Base-by-base conservation (phyloP, 257 asterid species). In the Nicotiana paniculata region DNA sequence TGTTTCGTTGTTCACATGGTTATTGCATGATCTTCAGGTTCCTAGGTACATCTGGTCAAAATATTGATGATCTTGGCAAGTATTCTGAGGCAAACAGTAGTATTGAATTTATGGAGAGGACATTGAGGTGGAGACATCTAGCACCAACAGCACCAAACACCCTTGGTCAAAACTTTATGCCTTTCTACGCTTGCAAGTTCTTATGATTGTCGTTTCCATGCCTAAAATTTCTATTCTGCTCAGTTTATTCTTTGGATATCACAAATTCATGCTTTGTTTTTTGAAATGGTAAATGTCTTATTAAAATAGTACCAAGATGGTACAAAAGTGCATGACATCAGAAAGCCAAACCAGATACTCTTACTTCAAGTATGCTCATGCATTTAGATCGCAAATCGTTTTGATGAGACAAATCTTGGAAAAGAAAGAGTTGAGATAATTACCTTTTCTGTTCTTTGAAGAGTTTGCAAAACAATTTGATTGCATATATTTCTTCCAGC, bases 81-180 rank as follows among this genome's bases (percentile, higher is more conserved):
- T 94, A 96, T 89, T 90, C 98, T 58, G 92, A 93, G 79, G 98
- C 96, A 18, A 81, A 86, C 64, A 87, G 83, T 85, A 91, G 84
- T 85, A 86, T 93, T 79, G 97, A 85, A 75, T 94, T 92, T 83
- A 76, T 96, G 91, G 99, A 94, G 88, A 91, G 99, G 91, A 94
- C 98, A 58, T 81, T 96, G 90, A 90, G 91, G 91, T 96, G 99
- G 98, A 91, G 99, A 84, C 99, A 94, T 89, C 76, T 96, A 54
- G 98, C 98, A 85, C 99, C 99, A 77, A 92, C 99, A 9, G 93
- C 98, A 59, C 98, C 98, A 61, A 96, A 92, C 82, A 96, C 99
- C 81, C 97, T 96, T 85, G 99, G 99, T 94, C 82, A 77, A 61
- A 32, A 83, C 82, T 63, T 81, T 66, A 30, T 62, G 35, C 81